Evolutionary conservation across 2,329 filamentous ascomycete genomes (phyloP), one percentile per base, ranked within the genome.

Genomic region (Cryphonectria nitschkei): DNA sequence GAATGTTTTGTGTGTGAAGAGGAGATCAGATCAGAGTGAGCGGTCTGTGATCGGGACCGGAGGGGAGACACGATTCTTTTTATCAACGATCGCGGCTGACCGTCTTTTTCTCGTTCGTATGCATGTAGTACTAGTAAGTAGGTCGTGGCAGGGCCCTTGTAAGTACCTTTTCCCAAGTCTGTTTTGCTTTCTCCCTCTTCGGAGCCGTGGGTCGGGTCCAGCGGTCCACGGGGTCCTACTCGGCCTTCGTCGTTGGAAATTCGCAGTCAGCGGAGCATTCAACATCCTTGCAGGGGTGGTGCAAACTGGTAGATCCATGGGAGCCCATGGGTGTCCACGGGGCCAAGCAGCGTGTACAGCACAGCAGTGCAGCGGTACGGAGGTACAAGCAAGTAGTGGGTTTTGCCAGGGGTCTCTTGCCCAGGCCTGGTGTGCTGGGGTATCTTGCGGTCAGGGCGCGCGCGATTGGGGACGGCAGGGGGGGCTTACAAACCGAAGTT

Each of bases 11-110:
- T 34, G 34, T 29, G 14, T 34, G 29, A n/a, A 29, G 66, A 37
- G 13, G 56, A 54, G 52, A 26, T 54, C 37, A 63, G 37, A 46
- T 60, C 52, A 37, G 46, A 16, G 22, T 19, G 62, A 54, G 16
- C 2, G 54, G 26, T n/a, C n/a, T 19, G 6, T 52, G 19, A 37
- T 34, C 68, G 43, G 60, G 65, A 70, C n/a, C 41, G 63, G 65
- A 68, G 70, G 70, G 58, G 68, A 66, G 68, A 68, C 54, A 67
- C 68, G 71, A 70, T 68, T 70, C 71, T 70, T 72, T 72, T 72
- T 72, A 67, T 70, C 67, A 72, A 72, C 67, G 68, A 68, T 63
- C 60, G 67, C 46, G 64, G 71, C 68, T 70, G 67, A 68, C 62
- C 68, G 65, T 66, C 69, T 72, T 66, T 54, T 52, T 65, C 43